Evolutionary conservation across 768 basidiomycete species (phyloP), one percentile per base, ranked within the genome.

Genomic region (Arthromyces matolae): DNA sequence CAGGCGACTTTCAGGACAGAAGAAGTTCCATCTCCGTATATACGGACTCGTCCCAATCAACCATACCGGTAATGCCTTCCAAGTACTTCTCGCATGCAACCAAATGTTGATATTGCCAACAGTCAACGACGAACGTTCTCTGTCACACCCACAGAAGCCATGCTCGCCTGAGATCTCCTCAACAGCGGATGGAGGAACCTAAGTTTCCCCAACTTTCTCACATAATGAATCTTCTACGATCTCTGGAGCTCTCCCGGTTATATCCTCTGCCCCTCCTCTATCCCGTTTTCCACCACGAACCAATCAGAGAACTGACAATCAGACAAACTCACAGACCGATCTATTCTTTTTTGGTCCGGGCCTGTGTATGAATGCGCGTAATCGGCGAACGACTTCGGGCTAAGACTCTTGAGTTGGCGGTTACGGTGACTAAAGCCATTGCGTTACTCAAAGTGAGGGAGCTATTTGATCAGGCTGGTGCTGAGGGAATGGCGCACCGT

Each of bases 321-420:
- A 69, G 68, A 67, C 23, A 67, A 66, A 45, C 48, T n/a, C 1
- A 55, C 56, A 31, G 53, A 70, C 52, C 47, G 64, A 14, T 61
- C 64, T 1, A 54, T 67, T 12, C 44, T 70, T 31, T 55, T 55
- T 23, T 70, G 67, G n/a, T n/a, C n/a, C n/a, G n/a, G n/a, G 68
- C 68, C 68, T 12, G 66, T 68, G 10, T 49, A 61, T 45, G 65
- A 67, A 3, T 66, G 60, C 41, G 64, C 65, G 35, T 51, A 50
- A 8, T 60, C 69, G 0, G 64, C 68, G 45, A 68, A 67, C 66
- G 66, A 67, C 14, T 67, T 68, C 47, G 53, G 57, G 27, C 48
- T 70, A 60, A 63, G 49, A 70, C 65, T 8, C 62, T 69, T 27
- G 67, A 69, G 49, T 46, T 70, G 8, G 66, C 69, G 0, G 64